Conservation (phyloP, 129 eudicot species). For the Centaurea solstitialis region DNA sequence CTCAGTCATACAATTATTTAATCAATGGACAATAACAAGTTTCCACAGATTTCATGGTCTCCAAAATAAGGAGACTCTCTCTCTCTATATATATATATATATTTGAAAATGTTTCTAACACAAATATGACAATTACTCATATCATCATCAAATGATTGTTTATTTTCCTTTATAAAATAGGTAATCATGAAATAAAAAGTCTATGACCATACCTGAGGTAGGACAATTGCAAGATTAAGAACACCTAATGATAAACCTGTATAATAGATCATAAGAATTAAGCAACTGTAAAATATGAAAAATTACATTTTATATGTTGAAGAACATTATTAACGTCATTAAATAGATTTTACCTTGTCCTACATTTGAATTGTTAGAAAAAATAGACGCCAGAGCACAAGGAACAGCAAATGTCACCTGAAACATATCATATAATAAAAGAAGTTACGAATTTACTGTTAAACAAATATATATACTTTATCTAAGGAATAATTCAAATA, state of each 20-base stretch:
- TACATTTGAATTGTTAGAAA: constrained; percentile 42
- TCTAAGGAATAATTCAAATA: too few relatives aligned
- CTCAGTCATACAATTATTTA: too few relatives aligned
- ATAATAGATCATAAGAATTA: not conserved
- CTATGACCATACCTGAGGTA: constrained; percentile 58
- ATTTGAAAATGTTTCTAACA: too few relatives aligned
- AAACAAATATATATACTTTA: not conserved
- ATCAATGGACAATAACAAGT: too few relatives aligned
- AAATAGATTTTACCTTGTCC: constrained; percentile 50
- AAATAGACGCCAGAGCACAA: constrained; percentile 60
- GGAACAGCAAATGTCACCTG: constrained; percentile 64
- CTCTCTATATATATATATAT: too few relatives aligned
- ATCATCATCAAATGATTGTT: too few relatives aligned
- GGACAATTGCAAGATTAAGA: constrained; percentile 73
- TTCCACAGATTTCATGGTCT: too few relatives aligned
- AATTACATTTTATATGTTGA: not conserved
- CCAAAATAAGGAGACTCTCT: too few relatives aligned
- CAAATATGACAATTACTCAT: too few relatives aligned
- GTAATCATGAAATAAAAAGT: not conserved
- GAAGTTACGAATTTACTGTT: not conserved
- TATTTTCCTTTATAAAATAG: not conserved
- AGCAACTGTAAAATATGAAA: too few relatives aligned
- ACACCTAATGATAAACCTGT: constrained; percentile 67
- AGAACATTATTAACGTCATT: not conserved
- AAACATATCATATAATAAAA: not conserved